Evolutionary conservation across 306 rosid species (phyloP), one percentile per base, ranked within the genome.

Genomic region (Abrus pulchellus): DNA sequence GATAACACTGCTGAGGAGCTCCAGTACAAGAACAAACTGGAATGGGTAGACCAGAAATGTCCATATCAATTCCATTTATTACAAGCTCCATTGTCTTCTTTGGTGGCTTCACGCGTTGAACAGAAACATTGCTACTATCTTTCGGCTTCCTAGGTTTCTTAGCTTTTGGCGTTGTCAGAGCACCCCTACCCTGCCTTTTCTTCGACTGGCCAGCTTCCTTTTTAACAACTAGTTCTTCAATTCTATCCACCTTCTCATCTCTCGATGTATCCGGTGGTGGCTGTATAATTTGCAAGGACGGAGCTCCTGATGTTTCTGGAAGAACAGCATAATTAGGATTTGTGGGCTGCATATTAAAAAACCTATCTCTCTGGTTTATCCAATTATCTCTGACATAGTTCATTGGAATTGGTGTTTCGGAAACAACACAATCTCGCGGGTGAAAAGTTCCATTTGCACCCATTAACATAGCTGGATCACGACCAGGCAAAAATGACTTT

Each of bases 11-110:
- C 76, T 93, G 97, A 43, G 97, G 91, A 34, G 82, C 9, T 68
- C 99, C 97, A 45, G 99, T 94, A 72, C 99, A 94, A 0, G 99
- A 91, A 78, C 99, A 94, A 38, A 93, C 89, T 7, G 99, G 99
- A 84, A 89, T 89, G 1, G 99, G 97, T n/a, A 94, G 82, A 50
- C 97, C 87, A 27, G 99, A 92, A 78, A 94, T 90, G 65, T 94
- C 98, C 97, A 94, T 90, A 53, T 86, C 92, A 66, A 94, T 84
- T 68, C 99, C 99, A 47, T 91, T 94, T 34, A 94, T 94, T 7
- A 89, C 94, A 75, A 94, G 81, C 56, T 90, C 97, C 87, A 90
- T 84, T 55, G 90, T 92, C 87, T 91, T 94, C 88, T 88, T 93
- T 0, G 88, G 80, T 0, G 97, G 87, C 84, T 90, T 93, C 75